A percentile compares a stretch with the other conserved stretches of the same genome.
phyloP scores from a whole-genome alignment of 805 yeast species.

The Cephaloascus fragrans region DNA sequence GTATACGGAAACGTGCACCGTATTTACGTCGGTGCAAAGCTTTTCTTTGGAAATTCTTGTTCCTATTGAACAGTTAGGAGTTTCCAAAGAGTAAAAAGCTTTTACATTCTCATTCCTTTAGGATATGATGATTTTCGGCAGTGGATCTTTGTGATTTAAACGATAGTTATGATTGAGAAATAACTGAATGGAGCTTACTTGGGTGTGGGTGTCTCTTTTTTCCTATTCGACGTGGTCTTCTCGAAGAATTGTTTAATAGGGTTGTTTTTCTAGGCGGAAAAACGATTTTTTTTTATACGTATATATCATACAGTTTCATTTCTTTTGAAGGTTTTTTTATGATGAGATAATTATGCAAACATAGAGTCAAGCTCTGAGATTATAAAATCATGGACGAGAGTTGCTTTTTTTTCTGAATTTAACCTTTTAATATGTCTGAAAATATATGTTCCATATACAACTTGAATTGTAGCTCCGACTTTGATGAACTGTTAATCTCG shows the following conservation, averaged over 20 bases:
- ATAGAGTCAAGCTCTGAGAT: constrained; percentile 89
- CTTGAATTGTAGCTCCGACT: too few relatives aligned
- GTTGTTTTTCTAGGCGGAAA: constrained; percentile 22
- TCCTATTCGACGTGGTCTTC: too few relatives aligned
- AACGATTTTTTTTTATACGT: not conserved
- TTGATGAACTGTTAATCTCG: too few relatives aligned
- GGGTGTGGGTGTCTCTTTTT: too few relatives aligned
- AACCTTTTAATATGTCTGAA: too few relatives aligned
- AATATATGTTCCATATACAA: too few relatives aligned
- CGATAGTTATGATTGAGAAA: constrained; percentile 61
- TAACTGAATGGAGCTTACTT: constrained; percentile 89
- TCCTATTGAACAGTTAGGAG: constrained; percentile 2
- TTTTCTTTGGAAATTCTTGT: too few relatives aligned
- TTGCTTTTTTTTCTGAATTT: too few relatives aligned
- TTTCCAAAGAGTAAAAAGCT: too few relatives aligned
- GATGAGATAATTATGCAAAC: constrained; percentile 74
- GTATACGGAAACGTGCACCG: constrained; percentile 50
- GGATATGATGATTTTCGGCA: constrained; percentile 40
- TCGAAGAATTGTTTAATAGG: too few relatives aligned
- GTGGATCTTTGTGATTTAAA: constrained; percentile 47
- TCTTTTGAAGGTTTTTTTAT: constrained; percentile 17
- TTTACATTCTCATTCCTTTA: too few relatives aligned
- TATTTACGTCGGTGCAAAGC: constrained; percentile 3
- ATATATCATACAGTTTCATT: constrained; percentile 5
- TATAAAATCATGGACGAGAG: constrained; percentile 52